These are phyloP conservation scores for Opeltia flavorubescens DNA, from an alignment of 495 filamentous ascomycete genomes.

Conservation along the genomic window DNA sequence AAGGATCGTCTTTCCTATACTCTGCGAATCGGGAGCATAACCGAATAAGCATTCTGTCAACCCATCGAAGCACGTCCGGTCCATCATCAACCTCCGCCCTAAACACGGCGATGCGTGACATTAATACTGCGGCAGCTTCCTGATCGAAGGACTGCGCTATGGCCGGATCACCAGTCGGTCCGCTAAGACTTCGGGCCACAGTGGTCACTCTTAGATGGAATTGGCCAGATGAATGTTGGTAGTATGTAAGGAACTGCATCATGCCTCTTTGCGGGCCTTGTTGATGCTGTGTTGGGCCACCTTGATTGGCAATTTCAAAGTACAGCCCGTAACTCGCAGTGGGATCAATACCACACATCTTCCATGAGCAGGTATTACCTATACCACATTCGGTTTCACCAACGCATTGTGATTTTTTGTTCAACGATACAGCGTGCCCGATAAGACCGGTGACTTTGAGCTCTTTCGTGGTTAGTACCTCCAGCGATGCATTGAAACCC, in stretches of 20 bases:
- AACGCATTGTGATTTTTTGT: slow-evolving; percentile 95
- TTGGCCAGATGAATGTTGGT: slow-evolving; percentile 91
- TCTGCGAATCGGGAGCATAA: slow-evolving; percentile 95
- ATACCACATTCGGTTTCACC: slow-evolving; percentile 98
- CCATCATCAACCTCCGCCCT: slow-evolving; percentile 98
- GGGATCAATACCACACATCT: slow-evolving; percentile 97
- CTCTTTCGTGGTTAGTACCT: slow-evolving; percentile 95
- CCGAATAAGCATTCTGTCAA: slow-evolving; percentile 96
- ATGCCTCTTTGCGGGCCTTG: slow-evolving; percentile 82
- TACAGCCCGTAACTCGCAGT: slow-evolving; percentile 89
- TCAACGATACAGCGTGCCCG: slow-evolving; percentile 87
- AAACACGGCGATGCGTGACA: slow-evolving; percentile 97
- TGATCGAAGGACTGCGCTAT: slow-evolving; percentile 98
- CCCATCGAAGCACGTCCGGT: slow-evolving; percentile 97
- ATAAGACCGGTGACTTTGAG: slow-evolving; percentile 97
- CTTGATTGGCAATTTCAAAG: slow-evolving; percentile 95
- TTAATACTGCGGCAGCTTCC: slow-evolving; percentile 92
- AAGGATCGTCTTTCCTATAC: slow-evolving; percentile 95
- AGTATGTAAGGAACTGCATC: slow-evolving; percentile 99
- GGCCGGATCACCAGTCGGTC: slow-evolving; percentile 91
- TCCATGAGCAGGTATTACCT: slow-evolving; percentile 98
- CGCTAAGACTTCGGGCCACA: slow-evolving; percentile 79
- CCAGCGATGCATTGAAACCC: slow-evolving; percentile 96
- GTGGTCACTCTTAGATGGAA: slow-evolving; percentile 95
- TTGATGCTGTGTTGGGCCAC: slow-evolving; percentile 71